Base-by-base conservation (phyloP, 345 rosid genomes). In the Populus alba region DNA sequence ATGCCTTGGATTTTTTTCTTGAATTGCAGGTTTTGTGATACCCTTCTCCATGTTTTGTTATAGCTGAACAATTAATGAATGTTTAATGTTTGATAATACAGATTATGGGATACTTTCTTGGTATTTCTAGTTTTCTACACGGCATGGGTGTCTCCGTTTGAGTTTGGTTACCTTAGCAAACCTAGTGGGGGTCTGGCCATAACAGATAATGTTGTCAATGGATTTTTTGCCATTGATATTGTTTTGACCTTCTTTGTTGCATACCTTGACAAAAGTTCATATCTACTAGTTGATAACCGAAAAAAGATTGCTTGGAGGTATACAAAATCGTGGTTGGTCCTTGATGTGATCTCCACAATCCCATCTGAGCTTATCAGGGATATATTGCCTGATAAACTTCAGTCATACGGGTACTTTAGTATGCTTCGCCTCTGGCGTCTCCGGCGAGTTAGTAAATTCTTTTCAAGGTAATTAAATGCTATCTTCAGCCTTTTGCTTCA, bases 381-480 rank as follows among this genome's bases (percentile, higher is more conserved):
- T 6, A 72, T 87, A 33, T 63, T 90, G 43, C 97, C 95, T 10
- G 61, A 77, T 65, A 74, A 80, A 33, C 70, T 91, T 6, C 87
- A 83, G 23, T 83, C 87, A 11, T 91, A 92, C 75, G 95, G 97
- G 1, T 86, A 88, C 53, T 88, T 92, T 57, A 90, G 87, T 75
- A 90, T 94, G 94, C 89, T 94, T 25, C 97, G 98, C 43, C 89
- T 94, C 4, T 94, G 98, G 98, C 97, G 97, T 71, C 97, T 94
- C 67, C 89, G 95, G 16, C 86, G 98, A 84, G 98, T 89, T 75
- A 86, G 98, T 80, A 41, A 37, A 11, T 85, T 90, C 62, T 94
- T 92, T 76, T 81, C 96, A 25, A 84, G 86, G 94, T 88, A 73
- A 43, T 43, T 43, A 43, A 69, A 37, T 10, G 65, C 65, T n/a